Evolutionary conservation across 352 stramenopile species (phyloP).

Genomic region (Globisporangium heterothallicum): DNA sequence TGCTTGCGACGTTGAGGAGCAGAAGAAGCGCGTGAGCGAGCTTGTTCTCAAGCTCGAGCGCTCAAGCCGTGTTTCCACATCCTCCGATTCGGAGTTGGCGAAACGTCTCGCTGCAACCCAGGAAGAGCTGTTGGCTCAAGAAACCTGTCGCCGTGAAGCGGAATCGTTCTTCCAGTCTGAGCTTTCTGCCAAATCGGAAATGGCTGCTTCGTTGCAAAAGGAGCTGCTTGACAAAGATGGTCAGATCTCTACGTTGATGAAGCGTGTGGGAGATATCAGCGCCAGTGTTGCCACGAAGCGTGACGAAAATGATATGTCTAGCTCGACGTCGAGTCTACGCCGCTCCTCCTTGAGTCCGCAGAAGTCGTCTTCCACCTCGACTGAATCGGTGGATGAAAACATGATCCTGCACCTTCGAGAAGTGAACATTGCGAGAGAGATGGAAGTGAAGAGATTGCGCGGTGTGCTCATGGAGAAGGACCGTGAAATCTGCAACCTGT

Average conservation of each 20-base stretch:
- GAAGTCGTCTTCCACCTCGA: background rate
- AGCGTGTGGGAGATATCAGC: conserved; percentile 19
- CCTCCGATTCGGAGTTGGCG: conserved; percentile 24
- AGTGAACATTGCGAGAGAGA: conserved; percentile 27
- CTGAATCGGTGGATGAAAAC: conserved; percentile 7
- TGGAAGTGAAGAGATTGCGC: conserved; percentile 44
- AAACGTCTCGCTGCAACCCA: conserved; percentile 29
- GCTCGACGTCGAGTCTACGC: conserved; percentile 3
- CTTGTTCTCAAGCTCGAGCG: conserved; percentile 11
- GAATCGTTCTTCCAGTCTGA: conserved; percentile 43
- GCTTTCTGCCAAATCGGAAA: conserved; percentile 31
- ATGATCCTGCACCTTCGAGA: conserved; percentile 21
- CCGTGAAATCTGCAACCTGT: conserved; percentile 74
- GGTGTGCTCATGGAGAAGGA: conserved; percentile 63
- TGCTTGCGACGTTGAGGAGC: conserved; percentile 21
- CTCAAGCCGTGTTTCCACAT: background rate
- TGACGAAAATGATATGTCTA: conserved; percentile 3
- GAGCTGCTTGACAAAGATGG: conserved; percentile 14
- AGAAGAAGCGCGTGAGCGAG: conserved; percentile 18
- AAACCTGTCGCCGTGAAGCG: conserved; percentile 42
- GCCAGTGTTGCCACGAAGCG: conserved; percentile 12
- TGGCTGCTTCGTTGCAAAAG: conserved; percentile 33
- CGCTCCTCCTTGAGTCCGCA: conserved; percentile 3
- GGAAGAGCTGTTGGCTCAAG: conserved; percentile 31
- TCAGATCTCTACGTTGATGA: conserved; percentile 10